Base-by-base conservation (phyloP, 169 alveolate genomes). In the Toxoplasma gondii region DNA sequence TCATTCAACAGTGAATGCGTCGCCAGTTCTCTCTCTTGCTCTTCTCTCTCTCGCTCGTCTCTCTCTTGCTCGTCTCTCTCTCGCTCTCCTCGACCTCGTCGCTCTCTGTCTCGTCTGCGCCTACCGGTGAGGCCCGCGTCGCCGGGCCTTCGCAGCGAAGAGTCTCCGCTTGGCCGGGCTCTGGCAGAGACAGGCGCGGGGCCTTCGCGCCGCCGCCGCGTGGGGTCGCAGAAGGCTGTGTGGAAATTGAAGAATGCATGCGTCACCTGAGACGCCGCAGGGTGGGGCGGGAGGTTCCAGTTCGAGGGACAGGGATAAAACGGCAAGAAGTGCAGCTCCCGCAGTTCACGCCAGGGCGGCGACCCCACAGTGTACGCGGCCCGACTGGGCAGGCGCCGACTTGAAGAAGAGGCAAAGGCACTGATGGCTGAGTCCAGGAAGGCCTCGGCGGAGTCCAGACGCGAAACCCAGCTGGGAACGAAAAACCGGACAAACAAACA, bases 391-490 rank as follows among this genome's bases (percentile, higher is more conserved):
- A 12, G 86, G 19, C 45, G 86, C 43, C 86, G 86, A 78, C n/a
- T 78, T 17, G n/a, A n/a, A n/a, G 86, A 7, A n/a, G 39, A 12
- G 2, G 86, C 45, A 31, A 36, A 78, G 29, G 49, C 86, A 4
- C 86, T n/a, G 86, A 78, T 78, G 27, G 86, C 39, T 1, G 86
- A n/a, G 49, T 78, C 86, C n/a, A 38, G 86, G 86, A 78, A 78
- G 45, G 45, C 86, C 49, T 38, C 39, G 22, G 45, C 45, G 39
- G 22, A 10, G 43, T 78, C 86, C 9, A 17, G 43, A 27, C 86
- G 86, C 45, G 86, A 78, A 78, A 78, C 86, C 86, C 86, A 78
- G 29, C 86, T 78, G 45, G 29, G 36, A 70, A 31, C 83, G 39
- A 9, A 70, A 9, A 53, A 9, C 39, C 83, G 29, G 39, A 70